phyloP scores from a whole-genome alignment of 352 stramenopile species.

The Thalassiosira exigua region DNA sequence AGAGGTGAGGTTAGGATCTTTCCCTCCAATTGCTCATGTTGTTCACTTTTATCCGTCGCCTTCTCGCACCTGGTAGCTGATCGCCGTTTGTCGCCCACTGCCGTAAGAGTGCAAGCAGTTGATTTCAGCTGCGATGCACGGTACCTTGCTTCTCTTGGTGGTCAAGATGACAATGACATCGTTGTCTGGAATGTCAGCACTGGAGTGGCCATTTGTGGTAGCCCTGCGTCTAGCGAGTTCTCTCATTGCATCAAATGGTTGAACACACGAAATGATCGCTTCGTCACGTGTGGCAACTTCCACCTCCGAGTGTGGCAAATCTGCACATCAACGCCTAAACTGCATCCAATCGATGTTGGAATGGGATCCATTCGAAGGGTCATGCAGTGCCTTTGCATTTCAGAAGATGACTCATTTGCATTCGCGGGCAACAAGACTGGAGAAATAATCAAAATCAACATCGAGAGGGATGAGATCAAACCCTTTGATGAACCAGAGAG shows the following conservation, averaged over 20 bases:
- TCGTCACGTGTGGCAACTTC: conserved; percentile 95
- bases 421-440: conserved; percentile 95
- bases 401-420: conserved; percentile 90
- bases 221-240: conserved; percentile 91
- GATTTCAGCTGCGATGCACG: conserved; percentile 88
- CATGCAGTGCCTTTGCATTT: conserved; percentile 92
- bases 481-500: conserved; percentile 85
- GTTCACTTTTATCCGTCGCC: no score
- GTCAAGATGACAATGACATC: conserved; percentile 96
- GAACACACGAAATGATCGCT: conserved; percentile 91
- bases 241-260: conserved; percentile 87
- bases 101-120: conserved; percentile 92
- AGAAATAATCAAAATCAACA: conserved; percentile 94
- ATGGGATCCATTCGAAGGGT: conserved; percentile 93
- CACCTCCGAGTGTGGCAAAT: conserved; percentile 90
- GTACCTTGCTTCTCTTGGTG: conserved; percentile 92
- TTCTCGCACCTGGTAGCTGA: no score
- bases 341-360: conserved; percentile 92
- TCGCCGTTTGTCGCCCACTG: no score
- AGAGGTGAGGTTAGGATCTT: no score
- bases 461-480: conserved; percentile 94
- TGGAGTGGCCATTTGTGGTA: conserved; percentile 91
- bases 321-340: conserved; percentile 90
- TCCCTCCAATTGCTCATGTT: no score
- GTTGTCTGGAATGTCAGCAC: conserved; percentile 94